Percentiles rank a stretch among this genome's conserved stretches.
phyloP scores from a whole-genome alignment of 1,139 yeast genomes.

The Diutina siamensis region DNA sequence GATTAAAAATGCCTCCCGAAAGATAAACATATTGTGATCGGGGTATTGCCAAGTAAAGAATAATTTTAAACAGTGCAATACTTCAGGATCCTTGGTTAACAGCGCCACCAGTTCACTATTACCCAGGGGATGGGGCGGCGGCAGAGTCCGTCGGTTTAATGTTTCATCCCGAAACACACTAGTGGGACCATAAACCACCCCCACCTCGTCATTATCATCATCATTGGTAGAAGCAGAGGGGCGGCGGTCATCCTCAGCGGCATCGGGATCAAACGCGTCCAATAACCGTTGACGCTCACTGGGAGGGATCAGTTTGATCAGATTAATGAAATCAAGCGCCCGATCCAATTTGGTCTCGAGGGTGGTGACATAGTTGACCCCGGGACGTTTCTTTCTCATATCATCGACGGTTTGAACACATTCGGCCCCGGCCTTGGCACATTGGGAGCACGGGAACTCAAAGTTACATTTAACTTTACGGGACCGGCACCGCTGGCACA shows the following conservation, averaged over 20 bases:
- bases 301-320: constrained; percentile 14
- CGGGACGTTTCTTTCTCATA: constrained; percentile 41
- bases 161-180: constrained; percentile 33
- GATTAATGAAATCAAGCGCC: constrained; percentile 17
- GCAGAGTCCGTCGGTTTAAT: constrained; percentile 9
- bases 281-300: constrained; percentile 14
- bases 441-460: constrained; percentile 38
- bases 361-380: constrained; percentile 35
- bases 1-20: constrained; percentile 51
- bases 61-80: constrained; percentile 38
- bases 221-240: not conserved
- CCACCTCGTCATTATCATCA: constrained; percentile 7
- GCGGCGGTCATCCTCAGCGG: constrained; percentile 5
- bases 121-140: constrained; percentile 7
- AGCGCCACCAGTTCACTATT: constrained; percentile 12
- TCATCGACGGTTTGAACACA: constrained; percentile 42
- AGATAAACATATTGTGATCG: constrained; percentile 49
- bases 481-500: constrained; percentile 40
- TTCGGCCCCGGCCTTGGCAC: constrained; percentile 31
- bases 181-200: constrained; percentile 38
- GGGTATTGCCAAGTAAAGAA: constrained; percentile 61
- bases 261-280: constrained; percentile 12
- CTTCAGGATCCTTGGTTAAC: constrained; percentile 28
- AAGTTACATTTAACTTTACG: constrained; percentile 44
- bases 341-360: constrained; percentile 21